Conservation (phyloP, 768 basidiomycete species). For the Leccinum uliginosum region DNA sequence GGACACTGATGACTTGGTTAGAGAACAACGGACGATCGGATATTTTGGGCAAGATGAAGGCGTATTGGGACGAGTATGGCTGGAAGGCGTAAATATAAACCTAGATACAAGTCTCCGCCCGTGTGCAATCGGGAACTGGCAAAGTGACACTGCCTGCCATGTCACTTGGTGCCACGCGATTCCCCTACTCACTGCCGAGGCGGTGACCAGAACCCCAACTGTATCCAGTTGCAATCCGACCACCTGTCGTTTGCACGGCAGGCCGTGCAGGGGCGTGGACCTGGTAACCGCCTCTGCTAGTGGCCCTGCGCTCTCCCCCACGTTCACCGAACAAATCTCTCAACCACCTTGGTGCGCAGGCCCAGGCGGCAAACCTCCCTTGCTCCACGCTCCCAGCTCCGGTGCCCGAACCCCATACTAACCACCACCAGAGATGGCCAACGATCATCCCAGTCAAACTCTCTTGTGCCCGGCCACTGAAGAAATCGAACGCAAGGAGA, state of each 20-base stretch:
- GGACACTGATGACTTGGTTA: conserved; percentile 82
- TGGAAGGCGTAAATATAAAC: conserved; percentile 20
- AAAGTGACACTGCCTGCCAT: background rate
- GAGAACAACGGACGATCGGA: conserved; percentile 60
- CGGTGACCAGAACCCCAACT: conserved; percentile 55
- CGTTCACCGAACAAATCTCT: conserved; percentile 42
- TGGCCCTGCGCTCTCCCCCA: conserved; percentile 32
- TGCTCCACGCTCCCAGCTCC: conserved; percentile 35
- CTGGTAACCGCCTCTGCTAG: conserved; percentile 49
- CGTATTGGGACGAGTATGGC: conserved; percentile 45
- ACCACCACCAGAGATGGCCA: conserved; percentile 83
- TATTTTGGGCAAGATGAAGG: conserved; percentile 67
- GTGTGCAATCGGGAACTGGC: too few relatives aligned
- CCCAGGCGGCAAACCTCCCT: conserved; percentile 38
- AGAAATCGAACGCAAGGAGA: conserved; percentile 67
- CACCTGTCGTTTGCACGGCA: conserved; percentile 16
- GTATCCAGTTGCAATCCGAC: conserved; percentile 32
- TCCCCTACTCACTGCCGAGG: conserved; percentile 35
- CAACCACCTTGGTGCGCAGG: conserved; percentile 59
- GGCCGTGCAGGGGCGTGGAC: conserved; percentile 50
- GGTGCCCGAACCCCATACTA: conserved; percentile 48
- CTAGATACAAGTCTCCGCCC: background rate
- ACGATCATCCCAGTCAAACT: conserved; percentile 67
- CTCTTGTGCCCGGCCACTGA: conserved; percentile 58
- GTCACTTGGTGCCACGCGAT: background rate